phyloP scores from a whole-genome alignment of 2,329 filamentous ascomycete genomes.

The Apiospora phragmitis region DNA sequence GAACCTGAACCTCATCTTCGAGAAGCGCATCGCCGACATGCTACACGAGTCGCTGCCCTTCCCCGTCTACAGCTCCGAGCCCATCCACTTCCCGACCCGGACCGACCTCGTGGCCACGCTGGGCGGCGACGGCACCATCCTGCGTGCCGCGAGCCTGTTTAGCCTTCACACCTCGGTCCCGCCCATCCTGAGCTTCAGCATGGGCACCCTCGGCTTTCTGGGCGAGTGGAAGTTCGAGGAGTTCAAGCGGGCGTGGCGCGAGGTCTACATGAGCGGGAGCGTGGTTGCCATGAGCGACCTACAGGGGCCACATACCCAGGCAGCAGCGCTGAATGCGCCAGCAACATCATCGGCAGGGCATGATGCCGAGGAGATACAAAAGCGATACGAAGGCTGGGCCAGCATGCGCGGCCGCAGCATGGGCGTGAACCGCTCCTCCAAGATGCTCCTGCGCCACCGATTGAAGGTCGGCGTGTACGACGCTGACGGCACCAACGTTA shows the following conservation, averaged over 20 bases:
- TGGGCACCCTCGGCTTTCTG: slow-evolving; percentile 93
- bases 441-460: slow-evolving; percentile 82
- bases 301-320: slow-evolving; percentile 40
- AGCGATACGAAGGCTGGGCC: slow-evolving; percentile 58
- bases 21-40: slow-evolving; percentile 70
- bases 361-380: slow-evolving; percentile 22
- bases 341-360: slow-evolving; percentile 28
- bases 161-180: slow-evolving; percentile 80
- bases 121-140: slow-evolving; percentile 88
- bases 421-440: slow-evolving; percentile 71
- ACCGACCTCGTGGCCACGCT: slow-evolving; percentile 88
- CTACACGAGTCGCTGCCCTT: slow-evolving; percentile 72
- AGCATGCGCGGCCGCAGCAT: slow-evolving; percentile 77
- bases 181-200: slow-evolving; percentile 91
- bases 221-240: slow-evolving; percentile 96
- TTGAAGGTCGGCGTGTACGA: slow-evolving; percentile 85
- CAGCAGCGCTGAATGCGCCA: not conserved
- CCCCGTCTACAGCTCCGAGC: slow-evolving; percentile 65
- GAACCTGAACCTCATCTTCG: slow-evolving; percentile 78
- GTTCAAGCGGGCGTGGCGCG: slow-evolving; percentile 87
- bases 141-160: slow-evolving; percentile 84
- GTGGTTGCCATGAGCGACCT: slow-evolving; percentile 49
- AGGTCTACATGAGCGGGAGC: slow-evolving; percentile 82
- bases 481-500: slow-evolving; percentile 62
- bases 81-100: slow-evolving; percentile 65